These are phyloP conservation scores for Saussurea involucrata DNA, from an alignment of 129 eudicot species.

Conservation along the genomic window DNA sequence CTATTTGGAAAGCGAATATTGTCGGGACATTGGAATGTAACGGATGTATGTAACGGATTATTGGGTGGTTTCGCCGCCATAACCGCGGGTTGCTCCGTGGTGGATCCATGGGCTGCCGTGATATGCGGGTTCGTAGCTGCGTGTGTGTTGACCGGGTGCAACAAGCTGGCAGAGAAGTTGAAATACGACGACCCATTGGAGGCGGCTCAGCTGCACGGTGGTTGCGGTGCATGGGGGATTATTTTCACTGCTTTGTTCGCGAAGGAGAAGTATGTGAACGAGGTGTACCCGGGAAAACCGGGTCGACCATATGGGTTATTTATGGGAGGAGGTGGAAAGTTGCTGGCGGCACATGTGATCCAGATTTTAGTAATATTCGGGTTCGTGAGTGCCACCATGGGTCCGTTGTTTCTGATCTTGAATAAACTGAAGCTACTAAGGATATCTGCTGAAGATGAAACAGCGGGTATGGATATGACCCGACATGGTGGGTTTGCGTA, in stretches of 20 bases:
- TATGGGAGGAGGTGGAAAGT: slow-evolving; percentile 52
- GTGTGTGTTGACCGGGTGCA: slow-evolving; percentile 44
- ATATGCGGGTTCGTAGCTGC: slow-evolving; percentile 68
- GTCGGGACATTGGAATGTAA: slow-evolving; percentile 56
- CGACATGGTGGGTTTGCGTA: slow-evolving; percentile 68
- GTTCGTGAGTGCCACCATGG: slow-evolving; percentile 58
- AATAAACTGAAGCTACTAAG: slow-evolving; percentile 38
- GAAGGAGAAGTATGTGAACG: slow-evolving; percentile 35
- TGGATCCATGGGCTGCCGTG: slow-evolving; percentile 66
- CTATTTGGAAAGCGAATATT: slow-evolving; percentile 45
- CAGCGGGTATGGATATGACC: slow-evolving; percentile 66
- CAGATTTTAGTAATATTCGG: slow-evolving; percentile 44
- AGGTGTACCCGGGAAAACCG: slow-evolving; percentile 44
- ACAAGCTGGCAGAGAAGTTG: slow-evolving; percentile 40
- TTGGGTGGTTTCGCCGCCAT: slow-evolving; percentile 63
- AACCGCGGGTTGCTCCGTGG: slow-evolving; percentile 59
- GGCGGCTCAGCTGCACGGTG: slow-evolving; percentile 67
- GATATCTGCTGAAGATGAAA: slow-evolving; percentile 56
- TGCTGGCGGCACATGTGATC: slow-evolving; percentile 49
- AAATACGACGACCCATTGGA: slow-evolving; percentile 62
- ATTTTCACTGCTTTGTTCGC: slow-evolving; percentile 60
- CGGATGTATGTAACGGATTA: slow-evolving; percentile 56
- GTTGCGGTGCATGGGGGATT: slow-evolving; percentile 69
- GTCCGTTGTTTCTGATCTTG: slow-evolving; percentile 33
- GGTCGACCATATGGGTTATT: slow-evolving; percentile 53